Conservation (phyloP, 73 alveolate genomes). For the Symbiodinium natans region DNA sequence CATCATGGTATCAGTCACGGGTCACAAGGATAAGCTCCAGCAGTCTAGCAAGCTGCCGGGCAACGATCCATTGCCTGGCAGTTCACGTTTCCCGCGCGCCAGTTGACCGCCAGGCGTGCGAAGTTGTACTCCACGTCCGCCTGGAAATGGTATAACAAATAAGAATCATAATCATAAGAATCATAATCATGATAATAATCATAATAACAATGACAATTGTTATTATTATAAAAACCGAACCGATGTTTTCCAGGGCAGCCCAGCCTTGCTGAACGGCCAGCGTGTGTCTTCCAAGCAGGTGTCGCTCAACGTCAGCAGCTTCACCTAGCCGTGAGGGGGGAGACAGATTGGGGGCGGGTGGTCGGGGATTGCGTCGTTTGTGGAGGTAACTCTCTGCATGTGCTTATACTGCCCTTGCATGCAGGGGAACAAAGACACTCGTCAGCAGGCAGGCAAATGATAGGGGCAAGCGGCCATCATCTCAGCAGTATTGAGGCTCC, state of each 20-base stretch:
- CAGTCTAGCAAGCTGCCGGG: too few relatives aligned
- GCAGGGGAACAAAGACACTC: too few relatives aligned
- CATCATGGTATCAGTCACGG: too few relatives aligned
- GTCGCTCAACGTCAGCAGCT: constrained; percentile 77
- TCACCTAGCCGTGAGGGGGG: constrained; percentile 69
- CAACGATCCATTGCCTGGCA: constrained; percentile 63
- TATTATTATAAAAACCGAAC: too few relatives aligned
- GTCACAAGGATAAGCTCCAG: too few relatives aligned
- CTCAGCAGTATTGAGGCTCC: constrained; percentile 87
- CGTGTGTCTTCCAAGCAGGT: constrained; percentile 75
- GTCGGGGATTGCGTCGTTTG: not conserved
- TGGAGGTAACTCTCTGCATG: too few relatives aligned
- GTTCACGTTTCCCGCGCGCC: constrained; percentile 67
- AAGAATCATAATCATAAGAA: too few relatives aligned
- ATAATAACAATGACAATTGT: too few relatives aligned
- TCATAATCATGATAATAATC: too few relatives aligned
- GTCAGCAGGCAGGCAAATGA: too few relatives aligned
- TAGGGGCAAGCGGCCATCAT: constrained; percentile 61
- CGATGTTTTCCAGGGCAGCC: not conserved
- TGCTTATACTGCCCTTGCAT: too few relatives aligned
- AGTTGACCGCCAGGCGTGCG: constrained; percentile 53
- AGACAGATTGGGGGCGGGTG: not conserved
- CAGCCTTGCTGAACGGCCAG: constrained; percentile 90
- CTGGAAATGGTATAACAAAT: not conserved
- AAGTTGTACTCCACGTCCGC: constrained; percentile 84